A percentile compares a stretch with the other conserved stretches of the same genome.
These are phyloP conservation scores for Talaromyces adpressus DNA, from an alignment of 495 filamentous ascomycete species.

Conservation along the genomic window DNA sequence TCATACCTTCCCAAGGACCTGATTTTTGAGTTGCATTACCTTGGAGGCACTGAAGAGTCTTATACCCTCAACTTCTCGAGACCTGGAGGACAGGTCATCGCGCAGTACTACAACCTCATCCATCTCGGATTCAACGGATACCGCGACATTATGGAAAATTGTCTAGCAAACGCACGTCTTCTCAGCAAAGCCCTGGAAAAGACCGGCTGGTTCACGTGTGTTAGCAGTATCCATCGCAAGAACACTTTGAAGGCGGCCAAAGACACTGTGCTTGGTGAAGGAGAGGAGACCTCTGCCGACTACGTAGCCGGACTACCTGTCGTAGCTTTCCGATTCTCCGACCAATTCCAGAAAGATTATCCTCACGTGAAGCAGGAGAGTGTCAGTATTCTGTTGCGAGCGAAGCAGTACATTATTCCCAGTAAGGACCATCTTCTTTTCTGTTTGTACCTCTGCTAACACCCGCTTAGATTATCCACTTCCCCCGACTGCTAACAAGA, in stretches of 20 bases:
- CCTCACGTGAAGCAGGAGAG: conserved; percentile 60
- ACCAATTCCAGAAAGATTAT: conserved; percentile 55
- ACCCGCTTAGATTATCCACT: conserved; percentile 52
- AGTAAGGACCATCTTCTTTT: conserved; percentile 28
- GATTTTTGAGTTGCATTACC: conserved; percentile 68
- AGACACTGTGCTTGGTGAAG: conserved; percentile 25
- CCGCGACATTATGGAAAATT: conserved; percentile 61
- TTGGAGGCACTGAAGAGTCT: conserved; percentile 66
- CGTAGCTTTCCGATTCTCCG: conserved; percentile 59
- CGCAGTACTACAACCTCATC: conserved; percentile 72
- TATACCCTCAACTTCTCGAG: conserved; percentile 73
- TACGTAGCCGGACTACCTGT: conserved; percentile 67
- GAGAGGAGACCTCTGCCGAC: conserved; percentile 46
- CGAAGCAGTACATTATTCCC: conserved; percentile 70
- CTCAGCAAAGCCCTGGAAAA: conserved; percentile 62
- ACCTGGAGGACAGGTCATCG: conserved; percentile 64
- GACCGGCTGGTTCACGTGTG: conserved; percentile 57
- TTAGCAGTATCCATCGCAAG: conserved; percentile 58
- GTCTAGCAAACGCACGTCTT: conserved; percentile 60
- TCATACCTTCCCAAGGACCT: conserved; percentile 61
- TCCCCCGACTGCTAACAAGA: conserved; percentile 54
- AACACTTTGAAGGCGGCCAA: conserved; percentile 17
- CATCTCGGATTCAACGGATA: conserved; percentile 65
- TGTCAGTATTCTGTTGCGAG: conserved; percentile 57
- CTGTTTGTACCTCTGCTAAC: conserved; percentile 7